A percentile compares a stretch with the other conserved stretches of the same genome.
Evolutionary conservation across 805 yeast genomes (phyloP).

Genomic region (Wickerhamomyces strasburgensis): DNA sequence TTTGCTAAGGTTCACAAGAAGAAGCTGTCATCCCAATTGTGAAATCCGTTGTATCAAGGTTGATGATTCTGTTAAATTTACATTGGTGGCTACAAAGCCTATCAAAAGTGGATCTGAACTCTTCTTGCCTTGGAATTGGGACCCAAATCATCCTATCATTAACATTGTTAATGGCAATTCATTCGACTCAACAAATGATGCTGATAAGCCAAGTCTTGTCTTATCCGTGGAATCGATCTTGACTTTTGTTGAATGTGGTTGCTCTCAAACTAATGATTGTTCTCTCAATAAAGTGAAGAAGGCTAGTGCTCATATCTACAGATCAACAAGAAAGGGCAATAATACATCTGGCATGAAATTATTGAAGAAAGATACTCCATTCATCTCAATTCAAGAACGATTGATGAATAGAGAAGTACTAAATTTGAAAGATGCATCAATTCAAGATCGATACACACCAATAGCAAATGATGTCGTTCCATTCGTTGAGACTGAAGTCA

Average conservation of each 20-base stretch:
- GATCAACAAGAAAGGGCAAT: slow-evolving; percentile 39
- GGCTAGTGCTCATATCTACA: slow-evolving; percentile 51
- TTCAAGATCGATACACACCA: slow-evolving; percentile 7
- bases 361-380: slow-evolving; percentile 30
- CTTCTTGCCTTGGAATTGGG: slow-evolving; percentile 89
- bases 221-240: slow-evolving; percentile 59
- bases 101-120: slow-evolving; percentile 67
- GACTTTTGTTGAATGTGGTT: slow-evolving; percentile 60
- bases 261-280: slow-evolving; percentile 48
- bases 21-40: slow-evolving; percentile 75
- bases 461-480: slow-evolving; percentile 5
- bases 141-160: slow-evolving; percentile 65
- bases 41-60: slow-evolving; percentile 45
- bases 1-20: slow-evolving; percentile 65
- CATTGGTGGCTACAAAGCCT: slow-evolving; percentile 50
- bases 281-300: slow-evolving; percentile 55
- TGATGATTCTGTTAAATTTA: slow-evolving; percentile 42
- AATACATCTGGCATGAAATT: slow-evolving; percentile 21
- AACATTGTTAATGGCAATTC: slow-evolving; percentile 38
- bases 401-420: slow-evolving; percentile 22
- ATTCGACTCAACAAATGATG: slow-evolving; percentile 51
- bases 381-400: slow-evolving; percentile 29
- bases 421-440: slow-evolving; percentile 14
- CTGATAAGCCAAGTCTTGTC: slow-evolving; percentile 50
- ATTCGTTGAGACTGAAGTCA: slow-evolving; percentile 15